A percentile compares a stretch with the other conserved stretches of the same genome.
Evolutionary conservation across 139 green algal genomes (phyloP).

Genomic region (Chlorella sp.): DNA sequence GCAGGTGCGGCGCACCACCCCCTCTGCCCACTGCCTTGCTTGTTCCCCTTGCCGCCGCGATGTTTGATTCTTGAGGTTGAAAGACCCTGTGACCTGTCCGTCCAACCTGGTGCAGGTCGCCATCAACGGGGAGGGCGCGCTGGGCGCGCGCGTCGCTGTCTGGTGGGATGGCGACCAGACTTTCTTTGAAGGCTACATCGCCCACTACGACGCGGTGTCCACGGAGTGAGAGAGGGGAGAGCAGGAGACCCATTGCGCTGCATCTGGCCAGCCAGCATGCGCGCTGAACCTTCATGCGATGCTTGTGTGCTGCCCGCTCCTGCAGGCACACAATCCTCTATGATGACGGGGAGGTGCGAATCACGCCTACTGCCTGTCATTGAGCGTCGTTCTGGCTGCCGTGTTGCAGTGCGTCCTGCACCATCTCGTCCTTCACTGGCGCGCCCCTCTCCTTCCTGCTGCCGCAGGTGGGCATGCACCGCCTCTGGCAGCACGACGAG

Average conservation of each 20-base stretch:
- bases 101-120: slow-evolving; percentile 51
- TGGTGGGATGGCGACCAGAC: slow-evolving; percentile 64
- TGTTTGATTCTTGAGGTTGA: too few relatives aligned
- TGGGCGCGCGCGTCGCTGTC: slow-evolving; percentile 68
- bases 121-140: slow-evolving; percentile 55
- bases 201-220: slow-evolving; percentile 57
- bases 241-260: too few relatives aligned
- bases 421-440: too few relatives aligned
- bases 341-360: slow-evolving; percentile 81
- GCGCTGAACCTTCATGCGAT: too few relatives aligned
- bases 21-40: too few relatives aligned
- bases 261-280: too few relatives aligned
- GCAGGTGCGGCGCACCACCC: slow-evolving; percentile 38
- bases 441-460: too few relatives aligned
- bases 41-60: too few relatives aligned
- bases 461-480: slow-evolving; percentile 49
- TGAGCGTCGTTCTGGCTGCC: too few relatives aligned
- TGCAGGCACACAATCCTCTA: slow-evolving; percentile 77
- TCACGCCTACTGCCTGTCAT: too few relatives aligned
- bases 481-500: slow-evolving; percentile 53
- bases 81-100: slow-evolving; percentile 2
- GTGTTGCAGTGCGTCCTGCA: too few relatives aligned
- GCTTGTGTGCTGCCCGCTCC: too few relatives aligned
- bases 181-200: slow-evolving; percentile 50
- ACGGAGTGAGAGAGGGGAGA: slow-evolving; percentile 43